Base-by-base conservation (phyloP, 495 filamentous ascomycete species). In the Talaromyces stipitatus region DNA sequence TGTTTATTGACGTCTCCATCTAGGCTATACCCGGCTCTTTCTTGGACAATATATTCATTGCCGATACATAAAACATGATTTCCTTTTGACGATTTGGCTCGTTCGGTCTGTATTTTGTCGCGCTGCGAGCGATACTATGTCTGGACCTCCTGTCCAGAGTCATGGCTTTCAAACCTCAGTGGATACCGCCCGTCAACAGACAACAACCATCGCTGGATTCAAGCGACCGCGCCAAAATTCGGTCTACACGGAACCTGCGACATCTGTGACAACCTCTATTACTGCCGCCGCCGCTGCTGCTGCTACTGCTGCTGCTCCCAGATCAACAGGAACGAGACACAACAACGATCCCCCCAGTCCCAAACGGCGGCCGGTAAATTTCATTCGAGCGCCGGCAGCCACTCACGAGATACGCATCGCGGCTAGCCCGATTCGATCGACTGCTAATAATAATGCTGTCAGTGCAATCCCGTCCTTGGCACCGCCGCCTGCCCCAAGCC, bases 161-260 rank as follows among this genome's bases (percentile, higher is more conserved):
- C 65, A 64, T 64, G 72, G 71, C 57, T 75, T 77, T 58, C 68
- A 71, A 55, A 82, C 78, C 18, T 72, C 76, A 27, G 62, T 79
- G 27, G 78, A 82, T 61, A 61, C 69, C 32, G 74, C 69, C 36
- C 74, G 69, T 33, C 69, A 68, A 58, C 64, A 72, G 41, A 63
- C 64, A 6, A 62, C 66, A 22, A 63, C 69, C 7, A 57, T 77
- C 58, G 68, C 71, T 23, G 77, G 77, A 24, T 66, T 69, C 9
- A 80, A 82, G 60, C 65, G 77, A 58, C 63, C 64, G 24, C 30
- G 23, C 33, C 54, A 29, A 20, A 27, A 26, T n/a, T 26, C 45
- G 22, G 20, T 48, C 45, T 23, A n/a, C 45, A 24, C 16, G 12
- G 45, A 48, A n/a, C 20, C 20, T 26, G 18, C 4, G 11, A 23